These are phyloP conservation scores for Persicaria tinctoria DNA, from an alignment of 148 eudicot species.

Conservation along the genomic window DNA sequence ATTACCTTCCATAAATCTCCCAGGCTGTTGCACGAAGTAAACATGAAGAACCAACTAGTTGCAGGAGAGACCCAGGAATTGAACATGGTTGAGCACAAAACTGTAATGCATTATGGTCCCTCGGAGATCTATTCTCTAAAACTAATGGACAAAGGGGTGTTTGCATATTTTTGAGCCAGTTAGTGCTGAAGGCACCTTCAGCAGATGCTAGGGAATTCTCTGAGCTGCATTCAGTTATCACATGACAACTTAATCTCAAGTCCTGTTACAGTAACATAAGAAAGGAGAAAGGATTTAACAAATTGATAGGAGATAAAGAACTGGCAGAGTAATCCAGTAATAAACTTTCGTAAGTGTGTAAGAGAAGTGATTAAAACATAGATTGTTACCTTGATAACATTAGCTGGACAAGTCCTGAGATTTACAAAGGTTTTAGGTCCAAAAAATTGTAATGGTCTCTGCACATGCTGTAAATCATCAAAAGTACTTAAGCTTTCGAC, in stretches of 20 bases:
- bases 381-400: slow-evolving; percentile 65
- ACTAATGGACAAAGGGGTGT: slow-evolving; percentile 43
- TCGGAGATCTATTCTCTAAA: slow-evolving; percentile 44
- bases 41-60: slow-evolving; percentile 67
- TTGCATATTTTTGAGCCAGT: slow-evolving; percentile 69
- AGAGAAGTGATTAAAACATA: not conserved
- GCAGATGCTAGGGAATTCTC: slow-evolving; percentile 47
- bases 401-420: slow-evolving; percentile 69
- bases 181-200: slow-evolving; percentile 76
- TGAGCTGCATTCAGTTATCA: slow-evolving; percentile 52
- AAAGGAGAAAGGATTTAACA: slow-evolving; percentile 4
- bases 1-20: slow-evolving; percentile 94
- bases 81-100: slow-evolving; percentile 74
- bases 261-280: slow-evolving; percentile 46
- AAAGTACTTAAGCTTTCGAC: slow-evolving; percentile 4
- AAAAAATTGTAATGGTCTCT: slow-evolving; percentile 83
- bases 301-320: not conserved
- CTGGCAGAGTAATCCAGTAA: not conserved
- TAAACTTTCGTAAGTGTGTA: not conserved
- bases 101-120: slow-evolving; percentile 27
- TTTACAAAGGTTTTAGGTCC: slow-evolving; percentile 86
- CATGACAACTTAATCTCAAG: slow-evolving; percentile 57
- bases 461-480: slow-evolving; percentile 80
- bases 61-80: slow-evolving; percentile 62
- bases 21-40: slow-evolving; percentile 81